A percentile compares a stretch with the other conserved stretches of the same genome.
These are phyloP conservation scores for Epichloe elymi DNA, from an alignment of 2,329 filamentous ascomycete genomes.

Conservation along the genomic window DNA sequence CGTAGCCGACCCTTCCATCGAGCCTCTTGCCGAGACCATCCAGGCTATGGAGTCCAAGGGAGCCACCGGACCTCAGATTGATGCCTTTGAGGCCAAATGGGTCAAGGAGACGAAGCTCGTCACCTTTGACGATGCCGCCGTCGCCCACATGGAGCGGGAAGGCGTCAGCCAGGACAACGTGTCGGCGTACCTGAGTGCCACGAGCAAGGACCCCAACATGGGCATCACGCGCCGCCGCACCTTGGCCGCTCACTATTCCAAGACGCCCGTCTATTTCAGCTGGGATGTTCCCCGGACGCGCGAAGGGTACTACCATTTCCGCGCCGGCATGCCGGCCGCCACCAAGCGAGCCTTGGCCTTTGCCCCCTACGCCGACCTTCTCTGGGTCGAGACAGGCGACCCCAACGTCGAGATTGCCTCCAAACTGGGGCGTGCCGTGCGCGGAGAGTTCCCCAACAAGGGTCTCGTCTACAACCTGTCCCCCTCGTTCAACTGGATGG, in stretches of 20 bases:
- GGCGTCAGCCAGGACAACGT: slow-evolving; percentile 51
- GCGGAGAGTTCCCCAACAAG: slow-evolving; percentile 58
- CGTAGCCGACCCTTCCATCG: slow-evolving; percentile 57
- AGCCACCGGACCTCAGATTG: slow-evolving; percentile 66
- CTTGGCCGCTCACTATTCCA: slow-evolving; percentile 54
- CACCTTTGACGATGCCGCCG: slow-evolving; percentile 83
- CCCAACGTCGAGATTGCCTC: slow-evolving; percentile 68
- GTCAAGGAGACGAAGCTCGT: slow-evolving; percentile 74
- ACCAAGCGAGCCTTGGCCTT: slow-evolving; percentile 90
- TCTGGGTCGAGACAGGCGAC: slow-evolving; percentile 94
- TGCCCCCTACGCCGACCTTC: slow-evolving; percentile 80
- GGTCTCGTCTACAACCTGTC: slow-evolving; percentile 92
- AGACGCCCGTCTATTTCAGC: slow-evolving; percentile 62
- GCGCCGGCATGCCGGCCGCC: slow-evolving; percentile 68
- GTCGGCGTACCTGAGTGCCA: slow-evolving; percentile 51
- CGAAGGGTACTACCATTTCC: slow-evolving; percentile 89
- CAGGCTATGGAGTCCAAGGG: slow-evolving; percentile 80
- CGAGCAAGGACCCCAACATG: slow-evolving; percentile 53
- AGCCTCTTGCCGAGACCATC: slow-evolving; percentile 75
- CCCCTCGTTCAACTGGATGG: slow-evolving; percentile 98
- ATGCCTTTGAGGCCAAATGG: slow-evolving; percentile 77
- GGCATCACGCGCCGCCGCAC: slow-evolving; percentile 66
- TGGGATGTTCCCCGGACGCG: slow-evolving; percentile 89
- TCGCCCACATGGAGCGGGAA: slow-evolving; percentile 56
- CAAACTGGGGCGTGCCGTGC: slow-evolving; percentile 65